These are phyloP conservation scores for Cyberlindnera japonica DNA, from an alignment of 805 yeast genomes.

Conservation along the genomic window DNA sequence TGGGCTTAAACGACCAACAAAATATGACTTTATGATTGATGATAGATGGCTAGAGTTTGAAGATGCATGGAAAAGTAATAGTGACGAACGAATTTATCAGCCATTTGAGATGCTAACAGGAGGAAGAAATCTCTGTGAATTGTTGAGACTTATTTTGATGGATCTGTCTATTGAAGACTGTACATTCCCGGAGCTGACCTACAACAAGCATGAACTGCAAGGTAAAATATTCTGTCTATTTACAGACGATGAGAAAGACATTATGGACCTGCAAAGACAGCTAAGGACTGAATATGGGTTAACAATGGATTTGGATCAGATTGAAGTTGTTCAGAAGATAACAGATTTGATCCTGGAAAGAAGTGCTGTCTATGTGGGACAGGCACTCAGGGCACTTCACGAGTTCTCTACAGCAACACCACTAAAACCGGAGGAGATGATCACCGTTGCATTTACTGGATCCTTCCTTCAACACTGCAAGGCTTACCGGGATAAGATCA, in stretches of 20 bases:
- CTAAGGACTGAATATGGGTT: background rate
- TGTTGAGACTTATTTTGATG: constrained; percentile 40
- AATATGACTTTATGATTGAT: constrained; percentile 39
- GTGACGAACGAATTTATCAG: constrained; percentile 37
- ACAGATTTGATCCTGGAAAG: constrained; percentile 1
- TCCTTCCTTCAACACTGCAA: constrained; percentile 45
- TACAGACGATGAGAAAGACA: background rate
- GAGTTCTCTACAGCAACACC: constrained; percentile 2
- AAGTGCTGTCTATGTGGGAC: constrained; percentile 7
- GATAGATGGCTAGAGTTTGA: constrained; percentile 22
- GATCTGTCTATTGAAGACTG: constrained; percentile 24
- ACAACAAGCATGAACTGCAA: constrained; percentile 4
- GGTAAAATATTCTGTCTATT: constrained; percentile 4
- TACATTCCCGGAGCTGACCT: constrained; percentile 2
- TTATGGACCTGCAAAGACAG: background rate
- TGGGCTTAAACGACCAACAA: constrained; percentile 33
- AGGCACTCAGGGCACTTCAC: constrained; percentile 11
- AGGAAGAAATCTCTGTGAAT: constrained; percentile 55
- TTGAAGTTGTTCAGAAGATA: background rate
- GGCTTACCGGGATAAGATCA: constrained; percentile 28
- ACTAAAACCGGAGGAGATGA: background rate
- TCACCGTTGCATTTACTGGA: constrained; percentile 48
- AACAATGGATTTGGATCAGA: background rate
- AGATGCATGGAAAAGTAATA: constrained; percentile 6
- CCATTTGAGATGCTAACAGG: constrained; percentile 54